A percentile compares a stretch with the other conserved stretches of the same genome.
phyloP scores from a whole-genome alignment of 331 rosid species.

The Phaseolus coccineus region DNA sequence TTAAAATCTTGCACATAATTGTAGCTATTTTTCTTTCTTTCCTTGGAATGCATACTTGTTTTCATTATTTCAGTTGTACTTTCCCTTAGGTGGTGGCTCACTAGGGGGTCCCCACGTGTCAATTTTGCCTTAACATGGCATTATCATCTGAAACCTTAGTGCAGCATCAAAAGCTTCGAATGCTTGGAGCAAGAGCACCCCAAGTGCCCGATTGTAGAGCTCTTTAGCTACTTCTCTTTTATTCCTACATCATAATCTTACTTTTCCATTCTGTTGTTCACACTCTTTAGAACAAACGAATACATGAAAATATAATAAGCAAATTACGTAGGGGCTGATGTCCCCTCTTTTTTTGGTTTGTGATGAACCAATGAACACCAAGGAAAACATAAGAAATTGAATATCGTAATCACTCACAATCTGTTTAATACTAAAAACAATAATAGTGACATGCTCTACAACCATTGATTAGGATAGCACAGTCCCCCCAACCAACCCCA shows the following conservation, averaged over 20 bases:
- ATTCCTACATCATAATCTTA: not conserved
- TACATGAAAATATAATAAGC: not conserved
- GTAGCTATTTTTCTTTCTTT: not conserved
- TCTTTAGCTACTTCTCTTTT: not conserved
- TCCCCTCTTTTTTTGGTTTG: slow-evolving; percentile 1
- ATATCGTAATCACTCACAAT: not conserved
- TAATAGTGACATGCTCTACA: not conserved
- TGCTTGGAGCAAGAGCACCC: not conserved
- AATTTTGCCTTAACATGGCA: not conserved
- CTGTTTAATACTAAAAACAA: not conserved
- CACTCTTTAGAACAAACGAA: not conserved
- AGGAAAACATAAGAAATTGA: not conserved
- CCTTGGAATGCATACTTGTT: slow-evolving; percentile 19
- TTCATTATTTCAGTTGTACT: slow-evolving; percentile 5
- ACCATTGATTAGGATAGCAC: not conserved
- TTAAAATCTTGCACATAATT: slow-evolving; percentile 3
- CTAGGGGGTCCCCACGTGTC: not conserved
- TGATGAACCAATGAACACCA: not conserved
- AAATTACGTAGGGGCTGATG: not conserved
- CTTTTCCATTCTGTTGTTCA: not conserved
- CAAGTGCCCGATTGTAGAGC: no score
- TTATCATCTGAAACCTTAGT: not conserved
- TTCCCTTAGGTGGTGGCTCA: slow-evolving; percentile 13
- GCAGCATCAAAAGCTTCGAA: slow-evolving; percentile 1
- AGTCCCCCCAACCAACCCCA: not conserved